Conservation (phyloP, 768 basidiomycete species). For the Xerocomellus amylosporus region DNA sequence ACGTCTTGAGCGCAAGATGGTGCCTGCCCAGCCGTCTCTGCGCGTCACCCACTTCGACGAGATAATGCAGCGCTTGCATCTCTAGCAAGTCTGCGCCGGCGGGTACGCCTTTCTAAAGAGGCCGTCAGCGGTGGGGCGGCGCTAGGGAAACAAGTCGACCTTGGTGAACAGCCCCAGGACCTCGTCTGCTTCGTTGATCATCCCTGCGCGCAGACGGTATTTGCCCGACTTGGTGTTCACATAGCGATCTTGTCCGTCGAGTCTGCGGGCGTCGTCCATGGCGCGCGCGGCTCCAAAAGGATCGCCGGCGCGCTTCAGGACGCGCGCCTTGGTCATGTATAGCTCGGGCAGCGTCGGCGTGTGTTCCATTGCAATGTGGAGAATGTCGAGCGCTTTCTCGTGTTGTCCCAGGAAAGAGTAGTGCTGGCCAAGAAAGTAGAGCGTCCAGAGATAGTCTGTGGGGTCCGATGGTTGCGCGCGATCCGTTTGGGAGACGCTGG, state of each 20-base stretch:
- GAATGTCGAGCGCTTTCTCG: conserved; percentile 51
- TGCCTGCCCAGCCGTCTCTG: conserved; percentile 62
- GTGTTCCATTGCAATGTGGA: conserved; percentile 69
- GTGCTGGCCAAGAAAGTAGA: conserved; percentile 94
- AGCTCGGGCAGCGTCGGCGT: conserved; percentile 95
- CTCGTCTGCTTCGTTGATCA: conserved; percentile 69
- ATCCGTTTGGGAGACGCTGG: conserved; percentile 36
- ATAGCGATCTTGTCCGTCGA: conserved; percentile 95
- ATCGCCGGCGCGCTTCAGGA: conserved; percentile 86
- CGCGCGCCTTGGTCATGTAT: conserved; percentile 74
- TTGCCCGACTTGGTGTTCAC: conserved; percentile 93
- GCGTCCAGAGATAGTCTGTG: conserved; percentile 86
- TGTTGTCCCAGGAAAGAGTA: conserved; percentile 59
- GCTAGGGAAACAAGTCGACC: conserved; percentile 44
- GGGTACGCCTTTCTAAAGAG: conserved; percentile 78
- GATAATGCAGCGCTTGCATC: conserved; percentile 91
- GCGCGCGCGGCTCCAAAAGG: conserved; percentile 65
- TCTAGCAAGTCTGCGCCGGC: conserved; percentile 85
- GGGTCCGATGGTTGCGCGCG: conserved; percentile 45
- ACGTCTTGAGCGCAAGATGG: conserved; percentile 83
- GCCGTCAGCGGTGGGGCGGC: conserved; percentile 6
- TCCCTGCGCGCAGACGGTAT: conserved; percentile 81
- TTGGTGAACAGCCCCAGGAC: conserved; percentile 90
- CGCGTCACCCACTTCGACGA: conserved; percentile 77
- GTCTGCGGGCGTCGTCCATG: conserved; percentile 75